These are phyloP conservation scores for Panicum miliaceum DNA, from an alignment of 176 grass and related monocot genomes.

Conservation along the genomic window DNA sequence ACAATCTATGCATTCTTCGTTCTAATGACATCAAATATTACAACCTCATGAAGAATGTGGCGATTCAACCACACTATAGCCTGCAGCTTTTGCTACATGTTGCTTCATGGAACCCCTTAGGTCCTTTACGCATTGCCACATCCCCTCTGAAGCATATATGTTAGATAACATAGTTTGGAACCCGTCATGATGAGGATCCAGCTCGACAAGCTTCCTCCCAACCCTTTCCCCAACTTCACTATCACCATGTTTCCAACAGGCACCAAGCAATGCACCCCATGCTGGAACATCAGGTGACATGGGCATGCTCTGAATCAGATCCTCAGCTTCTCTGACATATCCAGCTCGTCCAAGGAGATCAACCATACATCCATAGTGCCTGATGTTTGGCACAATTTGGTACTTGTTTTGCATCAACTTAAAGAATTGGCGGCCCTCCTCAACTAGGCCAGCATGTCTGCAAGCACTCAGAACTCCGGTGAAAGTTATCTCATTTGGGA, in stretches of 20 bases:
- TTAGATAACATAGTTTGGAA: slow-evolving; percentile 86
- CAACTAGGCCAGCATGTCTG: slow-evolving; percentile 75
- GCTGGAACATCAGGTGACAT: slow-evolving; percentile 76
- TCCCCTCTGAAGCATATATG: slow-evolving; percentile 84
- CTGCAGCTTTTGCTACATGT: slow-evolving; percentile 63
- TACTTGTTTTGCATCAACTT: slow-evolving; percentile 75
- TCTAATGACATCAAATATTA: slow-evolving; percentile 28
- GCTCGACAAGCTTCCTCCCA: slow-evolving; percentile 68
- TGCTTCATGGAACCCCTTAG: slow-evolving; percentile 79
- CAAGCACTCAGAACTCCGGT: slow-evolving; percentile 87
- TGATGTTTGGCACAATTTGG: slow-evolving; percentile 72
- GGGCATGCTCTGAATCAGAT: slow-evolving; percentile 78
- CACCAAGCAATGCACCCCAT: slow-evolving; percentile 86
- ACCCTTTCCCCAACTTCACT: slow-evolving; percentile 73
- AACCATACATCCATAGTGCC: slow-evolving; percentile 91
- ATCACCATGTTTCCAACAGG: slow-evolving; percentile 86
- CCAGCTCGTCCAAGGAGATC: slow-evolving; percentile 93
- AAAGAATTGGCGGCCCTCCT: slow-evolving; percentile 75
- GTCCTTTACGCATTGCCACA: slow-evolving; percentile 75
- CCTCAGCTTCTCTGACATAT: slow-evolving; percentile 80
- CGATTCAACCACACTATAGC: slow-evolving; percentile 61
- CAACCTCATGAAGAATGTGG: slow-evolving; percentile 39
- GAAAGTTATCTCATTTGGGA: slow-evolving; percentile 88
- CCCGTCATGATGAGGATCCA: slow-evolving; percentile 81
- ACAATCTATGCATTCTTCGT: slow-evolving; percentile 3